phyloP scores from a whole-genome alignment of 306 rosid species.

The Parietaria judaica region DNA sequence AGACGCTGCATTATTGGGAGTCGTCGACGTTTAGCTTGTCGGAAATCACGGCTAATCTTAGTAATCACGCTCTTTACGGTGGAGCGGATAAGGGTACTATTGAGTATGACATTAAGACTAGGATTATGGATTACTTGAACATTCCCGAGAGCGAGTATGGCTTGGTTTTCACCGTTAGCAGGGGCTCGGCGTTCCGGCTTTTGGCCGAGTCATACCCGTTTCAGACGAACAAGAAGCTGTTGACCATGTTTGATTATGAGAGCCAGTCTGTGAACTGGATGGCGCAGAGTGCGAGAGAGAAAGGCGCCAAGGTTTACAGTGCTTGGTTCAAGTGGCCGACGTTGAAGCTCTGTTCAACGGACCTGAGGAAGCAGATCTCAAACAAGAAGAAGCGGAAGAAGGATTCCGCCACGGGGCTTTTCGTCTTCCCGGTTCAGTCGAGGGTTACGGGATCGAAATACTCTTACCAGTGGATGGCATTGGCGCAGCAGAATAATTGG shows the following conservation, averaged over 20 bases:
- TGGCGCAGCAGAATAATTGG: constrained; percentile 97
- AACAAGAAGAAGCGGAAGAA: constrained; percentile 84
- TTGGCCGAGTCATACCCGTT: constrained; percentile 90
- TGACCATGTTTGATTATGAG: constrained; percentile 97
- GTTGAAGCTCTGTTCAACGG: constrained; percentile 83
- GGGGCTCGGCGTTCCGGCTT: constrained; percentile 88
- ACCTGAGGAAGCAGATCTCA: constrained; percentile 83
- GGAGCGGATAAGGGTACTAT: constrained; percentile 85
- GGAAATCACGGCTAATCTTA: constrained; percentile 90
- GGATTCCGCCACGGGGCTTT: constrained; percentile 83
- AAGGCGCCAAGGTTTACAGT: constrained; percentile 82
- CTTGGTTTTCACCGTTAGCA: constrained; percentile 90
- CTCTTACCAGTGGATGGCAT: constrained; percentile 99
- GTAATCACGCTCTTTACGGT: constrained; percentile 88
- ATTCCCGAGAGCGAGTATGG: constrained; percentile 93
- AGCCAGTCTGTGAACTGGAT: constrained; percentile 95
- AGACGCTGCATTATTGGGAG: constrained; percentile 91
- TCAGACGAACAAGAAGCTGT: constrained; percentile 71
- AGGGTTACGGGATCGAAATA: constrained; percentile 93
- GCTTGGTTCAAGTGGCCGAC: constrained; percentile 99
- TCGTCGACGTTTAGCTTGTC: constrained; percentile 93
- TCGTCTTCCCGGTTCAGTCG: constrained; percentile 93
- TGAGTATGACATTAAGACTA: constrained; percentile 74
- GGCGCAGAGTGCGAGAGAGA: constrained; percentile 84
- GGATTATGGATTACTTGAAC: constrained; percentile 89